Conservation (phyloP, 2,329 filamentous ascomycete species). For the Penicillium sp. region DNA sequence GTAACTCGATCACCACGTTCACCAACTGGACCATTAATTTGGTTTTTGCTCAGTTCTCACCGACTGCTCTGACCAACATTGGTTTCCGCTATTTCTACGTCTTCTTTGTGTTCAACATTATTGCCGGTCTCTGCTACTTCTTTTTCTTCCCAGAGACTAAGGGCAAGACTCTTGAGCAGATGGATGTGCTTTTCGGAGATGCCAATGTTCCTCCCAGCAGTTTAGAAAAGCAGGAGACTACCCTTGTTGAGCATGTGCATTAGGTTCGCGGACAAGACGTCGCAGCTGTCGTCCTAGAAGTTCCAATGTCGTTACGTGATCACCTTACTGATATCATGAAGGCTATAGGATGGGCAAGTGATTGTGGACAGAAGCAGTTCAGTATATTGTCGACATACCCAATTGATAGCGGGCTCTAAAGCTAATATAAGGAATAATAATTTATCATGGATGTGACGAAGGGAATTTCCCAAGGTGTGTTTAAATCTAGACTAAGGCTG, state of each 20-base stretch:
- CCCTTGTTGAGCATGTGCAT: constrained; percentile 4
- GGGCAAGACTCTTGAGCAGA: constrained; percentile 35
- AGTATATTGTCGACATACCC: neutral
- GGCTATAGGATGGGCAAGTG: neutral
- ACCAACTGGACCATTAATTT: constrained; percentile 52
- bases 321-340: neutral
- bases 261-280: neutral
- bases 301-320: neutral
- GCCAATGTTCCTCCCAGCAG: constrained; percentile 5
- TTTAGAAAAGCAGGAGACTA: constrained; percentile 3
- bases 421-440: neutral
- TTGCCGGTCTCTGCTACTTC: constrained; percentile 38
- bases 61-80: constrained; percentile 38
- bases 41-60: constrained; percentile 54
- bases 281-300: neutral
- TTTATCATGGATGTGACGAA: no score
- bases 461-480: neutral
- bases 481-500: neutral
- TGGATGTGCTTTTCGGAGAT: constrained; percentile 33
- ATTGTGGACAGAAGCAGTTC: neutral
- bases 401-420: neutral
- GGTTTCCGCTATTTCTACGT: constrained; percentile 32
- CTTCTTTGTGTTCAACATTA: constrained; percentile 52
- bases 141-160: constrained; percentile 38
- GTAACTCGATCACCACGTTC: constrained; percentile 47